A percentile compares a stretch with the other conserved stretches of the same genome.
Conservation (phyloP, 257 asterid species). For the Rubia yunnanensis region DNA sequence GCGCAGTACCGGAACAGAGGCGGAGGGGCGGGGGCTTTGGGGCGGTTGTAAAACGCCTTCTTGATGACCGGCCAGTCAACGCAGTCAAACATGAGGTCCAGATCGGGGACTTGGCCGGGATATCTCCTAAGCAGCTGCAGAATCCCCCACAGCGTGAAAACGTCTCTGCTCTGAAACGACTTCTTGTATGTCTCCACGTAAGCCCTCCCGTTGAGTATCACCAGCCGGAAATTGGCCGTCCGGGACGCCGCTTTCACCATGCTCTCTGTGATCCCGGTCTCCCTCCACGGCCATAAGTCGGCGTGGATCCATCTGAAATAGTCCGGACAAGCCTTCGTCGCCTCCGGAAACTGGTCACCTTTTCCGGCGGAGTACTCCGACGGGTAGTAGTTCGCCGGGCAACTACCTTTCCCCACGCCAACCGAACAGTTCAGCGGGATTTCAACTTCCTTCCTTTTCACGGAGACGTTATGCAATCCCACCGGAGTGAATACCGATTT, state of each 20-base stretch:
- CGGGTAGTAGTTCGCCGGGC: conserved; percentile 37
- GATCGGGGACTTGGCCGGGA: conserved; percentile 33
- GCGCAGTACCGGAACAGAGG: conserved; percentile 35
- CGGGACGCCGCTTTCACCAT: conserved; percentile 27
- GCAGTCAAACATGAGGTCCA: conserved; percentile 38
- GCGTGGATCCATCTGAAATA: conserved; percentile 37
- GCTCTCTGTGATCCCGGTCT: conserved; percentile 29
- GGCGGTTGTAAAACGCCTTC: conserved; percentile 1
- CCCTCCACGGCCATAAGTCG: conserved; percentile 39
- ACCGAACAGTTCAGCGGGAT: conserved; percentile 30
- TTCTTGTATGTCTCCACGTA: conserved; percentile 18
- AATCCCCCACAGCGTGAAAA: conserved; percentile 33
- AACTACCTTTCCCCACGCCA: conserved; percentile 11
- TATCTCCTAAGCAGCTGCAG: conserved; percentile 33
- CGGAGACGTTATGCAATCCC: conserved; percentile 9
- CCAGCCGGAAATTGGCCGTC: conserved; percentile 30
- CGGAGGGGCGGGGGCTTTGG: conserved; percentile 23
- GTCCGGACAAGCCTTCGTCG: conserved; percentile 23
- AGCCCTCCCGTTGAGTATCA: conserved; percentile 28
- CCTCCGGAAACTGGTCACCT: conserved; percentile 2
- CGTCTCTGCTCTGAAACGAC: conserved; percentile 32
- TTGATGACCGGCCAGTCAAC: conserved; percentile 35
- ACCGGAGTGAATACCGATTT: conserved; percentile 16
- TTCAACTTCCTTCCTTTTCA: conserved; percentile 7
- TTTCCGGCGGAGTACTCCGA: conserved; percentile 11